Conservation (phyloP, 768 basidiomycete species). For the Nevesoporus exiguus region DNA sequence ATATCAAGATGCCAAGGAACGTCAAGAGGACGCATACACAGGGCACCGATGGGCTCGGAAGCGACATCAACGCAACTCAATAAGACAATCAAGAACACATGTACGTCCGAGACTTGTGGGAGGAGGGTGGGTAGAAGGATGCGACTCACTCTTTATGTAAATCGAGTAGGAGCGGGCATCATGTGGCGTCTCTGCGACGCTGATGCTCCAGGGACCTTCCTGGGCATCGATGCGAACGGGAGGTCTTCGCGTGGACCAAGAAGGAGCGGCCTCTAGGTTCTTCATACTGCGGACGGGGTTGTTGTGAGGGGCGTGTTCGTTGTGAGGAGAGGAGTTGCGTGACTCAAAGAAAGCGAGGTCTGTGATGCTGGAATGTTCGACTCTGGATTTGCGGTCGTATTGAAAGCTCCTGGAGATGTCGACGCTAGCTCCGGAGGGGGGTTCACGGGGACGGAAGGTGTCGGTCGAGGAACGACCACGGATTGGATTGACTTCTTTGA, state of each 20-base stretch:
- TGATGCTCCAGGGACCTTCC: conserved; percentile 85
- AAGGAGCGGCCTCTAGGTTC: conserved; percentile 40
- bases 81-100: conserved; percentile 18
- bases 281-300: conserved; percentile 41
- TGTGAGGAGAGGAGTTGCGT: conserved; percentile 31
- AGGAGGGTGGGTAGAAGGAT: conserved; percentile 23
- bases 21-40: conserved; percentile 14
- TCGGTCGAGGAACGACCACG: conserved; percentile 30
- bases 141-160: conserved; percentile 82
- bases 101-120: conserved; percentile 16
- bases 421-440: conserved; percentile 40
- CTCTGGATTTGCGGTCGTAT: conserved; percentile 33
- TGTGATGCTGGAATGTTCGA: conserved; percentile 36
- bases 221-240: conserved; percentile 66
- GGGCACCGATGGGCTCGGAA: conserved; percentile 28
- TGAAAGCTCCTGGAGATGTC: conserved; percentile 42
- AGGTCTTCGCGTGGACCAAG: conserved; percentile 42
- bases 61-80: conserved; percentile 20
- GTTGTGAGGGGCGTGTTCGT: conserved; percentile 30
- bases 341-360: conserved; percentile 43
- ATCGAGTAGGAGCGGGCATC: conserved; percentile 67
- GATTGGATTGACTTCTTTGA: conserved; percentile 33
- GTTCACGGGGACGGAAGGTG: conserved; percentile 24
- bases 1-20: conserved; percentile 15
- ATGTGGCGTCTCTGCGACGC: conserved; percentile 82